A percentile compares a stretch with the other conserved stretches of the same genome.
Evolutionary conservation across 73 alveolate species (phyloP).

Genomic region (Breviolum minutum): DNA sequence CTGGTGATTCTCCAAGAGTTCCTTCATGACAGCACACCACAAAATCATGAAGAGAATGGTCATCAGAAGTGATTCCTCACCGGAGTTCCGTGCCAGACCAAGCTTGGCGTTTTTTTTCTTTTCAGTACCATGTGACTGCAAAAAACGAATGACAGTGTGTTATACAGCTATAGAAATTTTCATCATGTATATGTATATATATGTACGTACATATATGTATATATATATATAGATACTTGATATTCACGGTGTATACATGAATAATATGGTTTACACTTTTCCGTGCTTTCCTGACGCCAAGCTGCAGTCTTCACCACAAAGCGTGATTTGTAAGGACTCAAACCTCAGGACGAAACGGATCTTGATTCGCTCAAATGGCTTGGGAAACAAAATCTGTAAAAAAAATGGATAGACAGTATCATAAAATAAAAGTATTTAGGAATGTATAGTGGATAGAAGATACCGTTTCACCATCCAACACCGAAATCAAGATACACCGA

Average conservation of each 20-base stretch:
- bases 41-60: constrained; percentile 73
- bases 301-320: constrained; percentile 63
- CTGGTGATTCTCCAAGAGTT: constrained; percentile 61
- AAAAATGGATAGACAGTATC: no score
- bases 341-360: neutral
- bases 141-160: no score
- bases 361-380: neutral
- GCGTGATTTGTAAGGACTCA: constrained; percentile 62
- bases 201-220: no score
- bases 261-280: no score
- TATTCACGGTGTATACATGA: no score
- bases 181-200: neutral
- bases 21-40: constrained; percentile 90
- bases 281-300: neutral
- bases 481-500: neutral
- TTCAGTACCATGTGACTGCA: no score
- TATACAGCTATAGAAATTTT: neutral
- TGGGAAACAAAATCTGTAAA: no score
- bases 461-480: neutral
- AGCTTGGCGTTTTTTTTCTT: neutral
- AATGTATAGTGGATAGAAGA: no score
- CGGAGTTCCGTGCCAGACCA: neutral
- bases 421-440: no score
- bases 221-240: no score
- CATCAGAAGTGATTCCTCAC: constrained; percentile 59